Evolutionary conservation across 371 early-diverging fungal genomes (phyloP).

Genomic region (Mucor saturninus): DNA sequence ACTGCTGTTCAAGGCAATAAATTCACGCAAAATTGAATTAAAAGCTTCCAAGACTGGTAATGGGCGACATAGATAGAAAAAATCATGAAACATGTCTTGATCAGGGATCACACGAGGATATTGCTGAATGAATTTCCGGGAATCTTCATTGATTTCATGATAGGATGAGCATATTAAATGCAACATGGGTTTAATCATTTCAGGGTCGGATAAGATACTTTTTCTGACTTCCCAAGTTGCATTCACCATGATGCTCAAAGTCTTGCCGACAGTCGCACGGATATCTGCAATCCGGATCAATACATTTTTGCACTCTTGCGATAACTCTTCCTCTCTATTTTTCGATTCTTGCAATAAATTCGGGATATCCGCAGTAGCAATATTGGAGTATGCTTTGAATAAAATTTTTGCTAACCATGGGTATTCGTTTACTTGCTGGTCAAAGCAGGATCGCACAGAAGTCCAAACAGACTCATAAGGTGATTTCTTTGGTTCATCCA

Average conservation of each 20-base stretch:
- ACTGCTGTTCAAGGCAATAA: constrained; percentile 27
- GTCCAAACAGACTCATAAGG: constrained; percentile 27
- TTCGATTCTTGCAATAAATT: constrained; percentile 7
- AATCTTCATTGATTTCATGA: constrained; percentile 20
- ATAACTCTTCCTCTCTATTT: not conserved
- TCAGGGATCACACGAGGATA: constrained; percentile 1
- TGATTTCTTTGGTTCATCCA: not conserved
- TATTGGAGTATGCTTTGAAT: constrained; percentile 29
- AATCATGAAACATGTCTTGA: constrained; percentile 10
- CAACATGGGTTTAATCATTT: constrained; percentile 24
- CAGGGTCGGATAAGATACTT: constrained; percentile 6
- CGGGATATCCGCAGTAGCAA: constrained; percentile 29
- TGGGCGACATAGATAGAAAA: constrained; percentile 14
- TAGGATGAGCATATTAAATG: constrained; percentile 29
- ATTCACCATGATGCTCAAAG: not conserved
- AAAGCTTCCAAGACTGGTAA: constrained; percentile 29
- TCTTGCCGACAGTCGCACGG: not conserved
- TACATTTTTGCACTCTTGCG: not conserved
- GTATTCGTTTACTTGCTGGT: not conserved
- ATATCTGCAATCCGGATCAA: constrained; percentile 1
- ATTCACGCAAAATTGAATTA: constrained; percentile 29
- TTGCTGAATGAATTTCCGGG: constrained; percentile 14
- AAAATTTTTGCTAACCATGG: constrained; percentile 17
- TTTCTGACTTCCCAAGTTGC: constrained; percentile 7
- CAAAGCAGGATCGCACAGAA: constrained; percentile 3